Percentiles rank a stretch among this genome's conserved stretches.
phyloP scores from a whole-genome alignment of 2,329 filamentous ascomycete species.

The Xylariaceae sp. region DNA sequence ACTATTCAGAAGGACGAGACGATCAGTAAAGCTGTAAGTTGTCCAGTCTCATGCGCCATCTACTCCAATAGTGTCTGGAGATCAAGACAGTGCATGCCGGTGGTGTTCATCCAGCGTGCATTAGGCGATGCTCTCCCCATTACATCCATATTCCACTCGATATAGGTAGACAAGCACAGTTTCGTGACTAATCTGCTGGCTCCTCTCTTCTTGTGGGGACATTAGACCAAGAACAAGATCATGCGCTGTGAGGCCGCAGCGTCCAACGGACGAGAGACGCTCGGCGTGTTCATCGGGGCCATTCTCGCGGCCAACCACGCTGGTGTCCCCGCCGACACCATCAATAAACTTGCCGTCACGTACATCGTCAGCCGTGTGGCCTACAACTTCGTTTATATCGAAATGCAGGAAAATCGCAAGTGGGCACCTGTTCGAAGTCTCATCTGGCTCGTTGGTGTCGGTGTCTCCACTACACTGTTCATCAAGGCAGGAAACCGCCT shows the following conservation, averaged over 20 bases:
- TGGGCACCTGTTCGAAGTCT: conserved; percentile 36
- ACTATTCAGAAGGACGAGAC: conserved; percentile 18
- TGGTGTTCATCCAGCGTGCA: neutral
- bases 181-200: neutral
- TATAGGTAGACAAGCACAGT: neutral
- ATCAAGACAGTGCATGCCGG: neutral
- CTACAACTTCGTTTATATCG: conserved; percentile 42
- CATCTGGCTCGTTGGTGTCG: conserved; percentile 35
- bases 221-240: conserved; percentile 24
- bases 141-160: neutral
- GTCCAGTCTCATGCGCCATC: neutral
- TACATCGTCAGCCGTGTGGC: conserved; percentile 38
- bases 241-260: conserved; percentile 20
- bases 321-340: conserved; percentile 32
- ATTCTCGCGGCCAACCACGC: conserved; percentile 44
- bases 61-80: neutral
- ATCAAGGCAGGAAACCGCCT: conserved; percentile 37
- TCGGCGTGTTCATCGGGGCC: conserved; percentile 24
- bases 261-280: conserved; percentile 22
- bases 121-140: neutral
- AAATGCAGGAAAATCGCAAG: conserved; percentile 38
- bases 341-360: conserved; percentile 38
- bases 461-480: conserved; percentile 35
- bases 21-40: conserved; percentile 20
- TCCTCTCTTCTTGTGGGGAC: neutral